These are phyloP conservation scores for Parachaetomium inaequale DNA, from an alignment of 495 filamentous ascomycete species.

Conservation along the genomic window DNA sequence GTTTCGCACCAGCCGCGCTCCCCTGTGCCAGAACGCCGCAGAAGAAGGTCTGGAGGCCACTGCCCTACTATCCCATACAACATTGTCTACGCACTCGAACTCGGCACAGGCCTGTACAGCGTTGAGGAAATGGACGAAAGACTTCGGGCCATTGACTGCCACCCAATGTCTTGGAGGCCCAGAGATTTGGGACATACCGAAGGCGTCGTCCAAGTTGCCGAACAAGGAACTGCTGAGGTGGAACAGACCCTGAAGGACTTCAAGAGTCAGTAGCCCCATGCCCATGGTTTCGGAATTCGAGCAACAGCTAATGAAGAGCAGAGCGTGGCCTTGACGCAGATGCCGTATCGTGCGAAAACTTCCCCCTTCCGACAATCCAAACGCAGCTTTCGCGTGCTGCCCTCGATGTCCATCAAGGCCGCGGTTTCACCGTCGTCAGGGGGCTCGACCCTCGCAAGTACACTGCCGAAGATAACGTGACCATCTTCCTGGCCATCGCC, in stretches of 20 bases:
- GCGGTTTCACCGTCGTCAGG: conserved; percentile 48
- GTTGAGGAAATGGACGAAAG: neutral
- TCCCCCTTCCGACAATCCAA: conserved; percentile 40
- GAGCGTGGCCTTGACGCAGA: conserved; percentile 37
- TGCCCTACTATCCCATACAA: neutral
- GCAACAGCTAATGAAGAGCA: conserved; percentile 21
- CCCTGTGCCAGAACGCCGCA: neutral
- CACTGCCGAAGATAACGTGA: conserved; percentile 44
- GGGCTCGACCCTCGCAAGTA: conserved; percentile 44
- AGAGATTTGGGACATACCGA: neutral
- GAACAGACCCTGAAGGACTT: conserved; percentile 24
- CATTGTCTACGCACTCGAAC: neutral
- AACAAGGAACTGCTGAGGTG: conserved; percentile 17
- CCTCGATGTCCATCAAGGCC: conserved; percentile 38
- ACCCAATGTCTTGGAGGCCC: conserved; percentile 23
- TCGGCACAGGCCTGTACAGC: neutral
- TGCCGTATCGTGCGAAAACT: conserved; percentile 33
- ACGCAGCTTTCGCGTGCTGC: conserved; percentile 32
- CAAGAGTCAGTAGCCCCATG: conserved; percentile 35
- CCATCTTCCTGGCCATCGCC: conserved; percentile 49
- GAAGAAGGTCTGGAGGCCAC: neutral
- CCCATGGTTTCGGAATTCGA: neutral
- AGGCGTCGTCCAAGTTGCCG: conserved; percentile 13
- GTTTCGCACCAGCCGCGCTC: neutral
- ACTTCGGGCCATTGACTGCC: neutral